Conservation (phyloP, 2,329 filamentous ascomycete species). For the Ceratocystiopsis sp. region DNA sequence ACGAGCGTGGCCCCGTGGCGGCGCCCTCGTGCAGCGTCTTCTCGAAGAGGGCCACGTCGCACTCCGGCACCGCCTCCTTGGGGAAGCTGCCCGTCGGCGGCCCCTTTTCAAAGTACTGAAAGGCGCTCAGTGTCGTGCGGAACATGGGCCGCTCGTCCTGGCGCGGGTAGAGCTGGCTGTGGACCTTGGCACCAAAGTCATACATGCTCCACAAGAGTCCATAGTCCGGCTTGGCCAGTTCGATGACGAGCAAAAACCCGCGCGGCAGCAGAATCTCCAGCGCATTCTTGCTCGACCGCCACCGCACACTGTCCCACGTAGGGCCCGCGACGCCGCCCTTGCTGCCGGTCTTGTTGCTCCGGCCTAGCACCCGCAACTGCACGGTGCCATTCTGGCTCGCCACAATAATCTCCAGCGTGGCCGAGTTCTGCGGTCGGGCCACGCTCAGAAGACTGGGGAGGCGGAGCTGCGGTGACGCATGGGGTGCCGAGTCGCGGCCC, state of each 20-base stretch:
- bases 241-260: slow-evolving; percentile 55
- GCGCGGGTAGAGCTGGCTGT: slow-evolving; percentile 50
- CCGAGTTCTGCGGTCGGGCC: slow-evolving; percentile 50
- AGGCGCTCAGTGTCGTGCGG: slow-evolving; percentile 50
- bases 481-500: slow-evolving; percentile 36
- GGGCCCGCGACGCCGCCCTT: slow-evolving; percentile 49
- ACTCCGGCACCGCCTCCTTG: slow-evolving; percentile 52
- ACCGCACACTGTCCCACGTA: slow-evolving; percentile 67
- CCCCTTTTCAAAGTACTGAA: slow-evolving; percentile 66
- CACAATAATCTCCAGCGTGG: slow-evolving; percentile 54
- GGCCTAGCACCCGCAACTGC: slow-evolving; percentile 55
- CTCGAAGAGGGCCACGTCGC: slow-evolving; percentile 62
- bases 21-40: slow-evolving; percentile 49
- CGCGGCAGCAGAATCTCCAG: slow-evolving; percentile 57
- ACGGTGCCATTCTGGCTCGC: slow-evolving; percentile 66
- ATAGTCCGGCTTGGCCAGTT: slow-evolving; percentile 62
- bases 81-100: slow-evolving; percentile 58
- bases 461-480: slow-evolving; percentile 35
- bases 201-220: slow-evolving; percentile 66
- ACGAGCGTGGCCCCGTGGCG: slow-evolving; percentile 52
- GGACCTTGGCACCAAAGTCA: slow-evolving; percentile 65
- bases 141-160: slow-evolving; percentile 55
- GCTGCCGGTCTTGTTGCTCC: slow-evolving; percentile 25
- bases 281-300: slow-evolving; percentile 50
- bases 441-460: slow-evolving; percentile 65